Conservation (phyloP, 1,284 basidiomycete species). For the Porodaedalea pini region DNA sequence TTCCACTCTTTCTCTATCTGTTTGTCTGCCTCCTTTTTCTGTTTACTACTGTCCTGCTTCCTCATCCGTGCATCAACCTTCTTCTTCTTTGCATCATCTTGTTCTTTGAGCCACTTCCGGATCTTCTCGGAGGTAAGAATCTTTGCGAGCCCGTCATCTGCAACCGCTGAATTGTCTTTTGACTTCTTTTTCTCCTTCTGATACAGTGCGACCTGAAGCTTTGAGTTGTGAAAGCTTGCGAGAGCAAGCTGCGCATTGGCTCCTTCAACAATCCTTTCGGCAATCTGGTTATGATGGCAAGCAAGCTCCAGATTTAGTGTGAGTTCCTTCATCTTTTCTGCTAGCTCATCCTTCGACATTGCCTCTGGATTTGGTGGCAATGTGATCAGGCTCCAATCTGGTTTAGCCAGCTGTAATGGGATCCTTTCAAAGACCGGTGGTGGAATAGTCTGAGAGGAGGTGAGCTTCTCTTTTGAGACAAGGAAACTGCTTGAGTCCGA, state of each 20-base stretch:
- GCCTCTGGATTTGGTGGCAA: too few species aligned
- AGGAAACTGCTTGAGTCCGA: constrained; percentile 1
- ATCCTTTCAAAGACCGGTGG: neutral
- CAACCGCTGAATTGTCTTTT: constrained; percentile 11
- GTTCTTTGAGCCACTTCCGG: neutral
- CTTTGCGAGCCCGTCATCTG: constrained; percentile 13
- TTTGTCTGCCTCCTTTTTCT: neutral
- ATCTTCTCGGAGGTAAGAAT: neutral
- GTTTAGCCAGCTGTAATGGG: neutral
- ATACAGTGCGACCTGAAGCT: constrained; percentile 27
- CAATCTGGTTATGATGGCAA: constrained; percentile 15
- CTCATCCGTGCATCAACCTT: neutral
- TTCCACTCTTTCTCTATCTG: neutral
- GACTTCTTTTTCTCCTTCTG: constrained; percentile 24
- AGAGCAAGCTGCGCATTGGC: constrained; percentile 27
- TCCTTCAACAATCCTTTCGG: constrained; percentile 24
- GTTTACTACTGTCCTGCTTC: neutral
- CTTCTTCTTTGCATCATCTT: neutral
- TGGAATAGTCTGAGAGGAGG: neutral
- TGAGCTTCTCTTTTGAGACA: neutral
- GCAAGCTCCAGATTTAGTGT: constrained; percentile 19
- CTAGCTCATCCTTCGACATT: neutral
- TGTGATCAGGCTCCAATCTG: constrained; percentile 8
- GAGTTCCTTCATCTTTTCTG: neutral
- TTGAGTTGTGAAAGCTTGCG: constrained; percentile 26